phyloP scores from a whole-genome alignment of 768 basidiomycete species.

The Polyporus arcularius region DNA sequence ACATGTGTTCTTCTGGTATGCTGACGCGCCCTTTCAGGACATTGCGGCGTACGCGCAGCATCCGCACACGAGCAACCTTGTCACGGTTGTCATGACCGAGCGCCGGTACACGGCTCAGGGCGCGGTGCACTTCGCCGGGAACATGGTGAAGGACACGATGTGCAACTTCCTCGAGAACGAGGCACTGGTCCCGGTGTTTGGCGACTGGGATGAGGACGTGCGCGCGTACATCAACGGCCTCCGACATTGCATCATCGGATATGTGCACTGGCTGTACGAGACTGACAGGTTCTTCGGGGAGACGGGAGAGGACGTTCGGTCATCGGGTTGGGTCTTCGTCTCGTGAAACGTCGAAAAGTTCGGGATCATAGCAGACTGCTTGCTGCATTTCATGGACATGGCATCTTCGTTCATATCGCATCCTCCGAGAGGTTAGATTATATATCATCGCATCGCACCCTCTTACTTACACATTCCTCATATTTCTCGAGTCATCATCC shows the following conservation, averaged over 20 bases:
- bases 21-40: conserved; percentile 43
- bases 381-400: background rate
- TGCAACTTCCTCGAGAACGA: conserved; percentile 34
- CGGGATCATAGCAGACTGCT: background rate
- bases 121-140: conserved; percentile 46
- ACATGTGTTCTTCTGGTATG: background rate
- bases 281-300: conserved; percentile 61
- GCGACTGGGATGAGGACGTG: conserved; percentile 29
- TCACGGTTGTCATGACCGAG: conserved; percentile 49
- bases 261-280: conserved; percentile 67
- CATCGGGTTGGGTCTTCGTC: conserved; percentile 66
- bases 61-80: conserved; percentile 47
- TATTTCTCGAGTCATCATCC: background rate
- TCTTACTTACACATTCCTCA: no score
- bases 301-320: conserved; percentile 56
- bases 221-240: conserved; percentile 49
- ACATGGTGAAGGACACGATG: conserved; percentile 41
- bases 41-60: conserved; percentile 55
- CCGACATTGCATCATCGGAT: conserved; percentile 56
- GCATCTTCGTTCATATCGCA: background rate
- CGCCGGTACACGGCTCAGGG: conserved; percentile 49
- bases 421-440: background rate
- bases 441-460: background rate
- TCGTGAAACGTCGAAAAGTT: conserved; percentile 9
- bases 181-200: conserved; percentile 2